Base-by-base conservation (phyloP, 495 filamentous ascomycete species). In the Penicillium macrosclerotiorum region DNA sequence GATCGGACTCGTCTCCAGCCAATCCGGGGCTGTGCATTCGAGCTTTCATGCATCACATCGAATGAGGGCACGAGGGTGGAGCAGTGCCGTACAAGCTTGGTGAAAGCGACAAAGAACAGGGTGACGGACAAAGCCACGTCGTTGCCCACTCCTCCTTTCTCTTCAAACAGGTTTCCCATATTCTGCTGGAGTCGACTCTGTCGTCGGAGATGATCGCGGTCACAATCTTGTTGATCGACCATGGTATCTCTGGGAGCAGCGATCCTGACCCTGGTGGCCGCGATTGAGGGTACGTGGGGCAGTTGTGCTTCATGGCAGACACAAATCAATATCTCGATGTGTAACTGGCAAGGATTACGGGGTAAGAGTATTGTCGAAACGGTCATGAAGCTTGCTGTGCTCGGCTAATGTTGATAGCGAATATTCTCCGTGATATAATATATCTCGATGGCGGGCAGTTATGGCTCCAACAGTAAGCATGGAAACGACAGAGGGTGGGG, bases 401-500 rank as follows among this genome's bases (percentile, higher is more conserved):
- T n/a, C n/a, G n/a, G n/a, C n/a, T n/a, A n/a, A n/a, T n/a, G n/a
- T n/a, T 17, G 20, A 35, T 43, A 84, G 85, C 74, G 48, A 77
- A 77, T 36, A 62, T 84, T 2, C 69, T 88, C 31, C 78, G 74
- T 18, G 83, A 89, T 54, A 84, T 75, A 2, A 64, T 88, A 19
- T 89, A 83, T 52, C 42, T 89, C 14, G 84, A 89, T 56, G 86
- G 86, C 30, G 86, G 86, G 3, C 34, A 53, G 42, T 43, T 83
- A 18, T 74, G 51, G 51, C 83, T 76, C 69, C 31, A 66, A 25
- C 63, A 29, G 68, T 68, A 57, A 23, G 63, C 42, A 7, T 13
- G 11, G 6, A 3, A 4, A 5, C 36, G n/a, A n/a, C n/a, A n/a
- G n/a, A n/a, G n/a, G n/a, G n/a, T n/a, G n/a, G n/a, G n/a, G n/a